Base-by-base conservation (phyloP, 1,284 basidiomycete genomes). In the Ustilago trichophora region DNA sequence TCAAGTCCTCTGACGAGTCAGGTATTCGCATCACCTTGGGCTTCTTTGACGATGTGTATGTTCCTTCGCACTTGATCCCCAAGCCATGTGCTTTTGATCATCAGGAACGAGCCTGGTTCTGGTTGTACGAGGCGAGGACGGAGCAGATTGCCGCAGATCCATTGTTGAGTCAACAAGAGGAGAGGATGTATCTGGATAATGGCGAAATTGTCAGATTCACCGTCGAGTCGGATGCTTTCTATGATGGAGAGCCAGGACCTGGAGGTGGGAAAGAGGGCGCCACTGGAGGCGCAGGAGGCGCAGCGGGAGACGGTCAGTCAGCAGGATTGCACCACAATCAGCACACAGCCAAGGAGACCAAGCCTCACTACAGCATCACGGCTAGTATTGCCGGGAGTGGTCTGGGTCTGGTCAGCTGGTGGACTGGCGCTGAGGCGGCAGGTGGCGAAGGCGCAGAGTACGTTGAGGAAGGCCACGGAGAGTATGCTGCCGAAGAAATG, bases 11-110 rank as follows among this genome's bases (percentile, higher is more conserved):
- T 84, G 91, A 83, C 82, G 93, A 93, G 72, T 50, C 89, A 83
- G 56, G 27, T 73, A 95, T 65, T 18, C 50, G 63, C 10, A 92
- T 97, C 27, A 88, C 90, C 8, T 83, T 96, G 31, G 90, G 89
- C 13, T 98, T 98, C 84, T 98, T 98, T 77, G 91, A 95, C 80
- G 93, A 97, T 76, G 89, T 98, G 31, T 91, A 92, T 79, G 87
- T 98, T 41, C 83, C 83, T 0, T 78, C 90, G 85, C 36, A 83
- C 83, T 27, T 86, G 83, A 51, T 94, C 86, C 83, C 91, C 4
- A 86, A 88, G 72, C 90, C 90, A 2, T 88, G 87, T 26, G 87
- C 90, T 3, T 93, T 92, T 38, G 83, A 84, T 66, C 80, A 82
- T 48, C 77, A 78, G 38, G 80, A 82, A 19, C 70, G 78, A 15